A percentile compares a stretch with the other conserved stretches of the same genome.
Evolutionary conservation across 805 yeast genomes (phyloP).

Genomic region (Jamesozyma jinghongensis): DNA sequence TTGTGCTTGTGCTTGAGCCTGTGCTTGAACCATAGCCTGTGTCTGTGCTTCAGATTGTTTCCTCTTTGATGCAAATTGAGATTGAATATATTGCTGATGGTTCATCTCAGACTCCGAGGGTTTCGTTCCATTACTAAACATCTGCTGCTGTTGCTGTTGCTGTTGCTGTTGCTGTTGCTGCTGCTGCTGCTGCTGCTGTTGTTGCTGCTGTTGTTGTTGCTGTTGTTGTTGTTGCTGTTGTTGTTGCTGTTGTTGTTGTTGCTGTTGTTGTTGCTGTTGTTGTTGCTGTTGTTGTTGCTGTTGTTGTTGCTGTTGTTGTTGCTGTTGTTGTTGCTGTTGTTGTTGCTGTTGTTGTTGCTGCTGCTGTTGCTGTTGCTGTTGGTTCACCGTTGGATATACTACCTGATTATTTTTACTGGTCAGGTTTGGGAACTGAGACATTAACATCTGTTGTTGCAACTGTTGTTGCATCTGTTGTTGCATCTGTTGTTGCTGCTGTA

Average conservation of each 20-base stretch:
- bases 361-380: conserved; percentile 1
- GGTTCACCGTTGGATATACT: background rate
- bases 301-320: conserved; percentile 4
- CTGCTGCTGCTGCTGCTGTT: conserved; percentile 1
- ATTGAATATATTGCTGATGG: conserved; percentile 3
- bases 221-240: conserved; percentile 2
- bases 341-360: conserved; percentile 7
- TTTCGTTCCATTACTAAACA: background rate
- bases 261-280: conserved; percentile 13
- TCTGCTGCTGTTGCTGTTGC: conserved; percentile 1
- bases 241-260: conserved; percentile 5
- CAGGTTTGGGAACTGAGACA: background rate
- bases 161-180: background rate
- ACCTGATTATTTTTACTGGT: conserved; percentile 1
- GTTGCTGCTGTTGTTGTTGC: background rate
- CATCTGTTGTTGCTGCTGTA: background rate
- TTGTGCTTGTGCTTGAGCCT: conserved; percentile 1
- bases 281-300: conserved; percentile 9
- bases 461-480: background rate
- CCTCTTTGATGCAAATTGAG: conserved; percentile 2
- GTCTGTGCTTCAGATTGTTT: background rate
- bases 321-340: conserved; percentile 2
- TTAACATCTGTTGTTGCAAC: conserved; percentile 8
- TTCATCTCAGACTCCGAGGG: background rate
- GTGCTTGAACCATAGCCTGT: conserved; percentile 1